phyloP scores from a whole-genome alignment of 73 alveolate genomes.

The Paramecium sexaurelia region DNA sequence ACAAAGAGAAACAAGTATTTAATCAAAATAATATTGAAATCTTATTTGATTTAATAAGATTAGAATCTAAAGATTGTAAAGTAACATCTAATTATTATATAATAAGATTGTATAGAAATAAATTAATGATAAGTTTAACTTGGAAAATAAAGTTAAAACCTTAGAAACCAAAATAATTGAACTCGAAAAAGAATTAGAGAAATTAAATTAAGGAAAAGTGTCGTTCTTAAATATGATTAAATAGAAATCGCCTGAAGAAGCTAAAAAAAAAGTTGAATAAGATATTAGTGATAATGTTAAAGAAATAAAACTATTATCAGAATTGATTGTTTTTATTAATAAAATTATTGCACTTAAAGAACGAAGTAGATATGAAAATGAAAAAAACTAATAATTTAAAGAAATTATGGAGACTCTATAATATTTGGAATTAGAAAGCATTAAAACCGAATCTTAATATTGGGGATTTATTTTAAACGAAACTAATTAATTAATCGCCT shows the following conservation, averaged over 20 bases:
- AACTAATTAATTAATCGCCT: neutral
- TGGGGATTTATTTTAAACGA: neutral
- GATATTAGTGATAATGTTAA: neutral
- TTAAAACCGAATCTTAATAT: neutral
- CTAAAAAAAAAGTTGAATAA: neutral
- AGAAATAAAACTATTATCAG: neutral
- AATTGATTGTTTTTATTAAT: neutral
- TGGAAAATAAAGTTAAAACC: neutral
- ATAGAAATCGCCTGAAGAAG: neutral
- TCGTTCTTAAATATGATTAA: neutral
- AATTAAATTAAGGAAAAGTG: neutral
- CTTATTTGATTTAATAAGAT: neutral
- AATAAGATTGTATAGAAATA: neutral
- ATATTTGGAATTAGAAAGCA: constrained; percentile 3
- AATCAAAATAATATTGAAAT: neutral
- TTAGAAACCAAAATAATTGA: neutral
- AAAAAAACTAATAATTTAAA: neutral
- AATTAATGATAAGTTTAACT: neutral
- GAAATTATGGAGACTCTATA: neutral
- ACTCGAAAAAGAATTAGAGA: neutral
- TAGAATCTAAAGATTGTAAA: constrained; percentile 50
- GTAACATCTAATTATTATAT: neutral
- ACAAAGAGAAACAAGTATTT: neutral
- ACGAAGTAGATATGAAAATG: neutral
- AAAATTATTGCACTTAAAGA: neutral